Conservation (phyloP, 805 yeast genomes). For the Metschnikowia kofuensis region DNA sequence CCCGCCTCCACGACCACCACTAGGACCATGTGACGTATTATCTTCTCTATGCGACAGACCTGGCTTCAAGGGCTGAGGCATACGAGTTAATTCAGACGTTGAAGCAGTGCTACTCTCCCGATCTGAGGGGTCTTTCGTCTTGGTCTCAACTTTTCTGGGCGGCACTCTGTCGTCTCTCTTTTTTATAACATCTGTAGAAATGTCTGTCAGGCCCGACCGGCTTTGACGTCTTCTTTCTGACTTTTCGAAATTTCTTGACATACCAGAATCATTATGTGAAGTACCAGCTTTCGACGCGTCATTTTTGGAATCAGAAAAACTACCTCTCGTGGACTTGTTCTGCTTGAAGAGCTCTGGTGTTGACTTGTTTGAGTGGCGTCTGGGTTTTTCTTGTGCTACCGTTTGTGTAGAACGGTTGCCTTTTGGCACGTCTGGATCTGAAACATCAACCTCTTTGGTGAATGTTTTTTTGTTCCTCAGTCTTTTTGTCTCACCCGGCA, state of each 20-base stretch:
- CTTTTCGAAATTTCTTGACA: background rate
- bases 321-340: background rate
- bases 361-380: background rate
- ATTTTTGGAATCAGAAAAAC: background rate
- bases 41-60: slow-evolving; percentile 10
- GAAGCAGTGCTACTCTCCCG: background rate
- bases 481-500: too few species aligned
- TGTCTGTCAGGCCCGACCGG: background rate
- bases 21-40: background rate
- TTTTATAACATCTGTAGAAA: background rate
- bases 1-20: too few species aligned
- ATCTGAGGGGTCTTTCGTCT: background rate
- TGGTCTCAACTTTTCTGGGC: background rate
- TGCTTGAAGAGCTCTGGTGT: background rate
- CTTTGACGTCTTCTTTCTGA: background rate
- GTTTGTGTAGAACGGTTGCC: background rate
- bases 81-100: background rate
- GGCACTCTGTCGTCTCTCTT: background rate
- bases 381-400: background rate
- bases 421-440: too few species aligned
- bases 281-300: background rate
- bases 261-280: background rate
- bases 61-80: background rate
- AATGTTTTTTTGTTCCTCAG: too few species aligned
- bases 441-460: too few species aligned